Conservation (phyloP, 108 stramenopile genomes). For the Pseudonitzschia delicatissima region DNA sequence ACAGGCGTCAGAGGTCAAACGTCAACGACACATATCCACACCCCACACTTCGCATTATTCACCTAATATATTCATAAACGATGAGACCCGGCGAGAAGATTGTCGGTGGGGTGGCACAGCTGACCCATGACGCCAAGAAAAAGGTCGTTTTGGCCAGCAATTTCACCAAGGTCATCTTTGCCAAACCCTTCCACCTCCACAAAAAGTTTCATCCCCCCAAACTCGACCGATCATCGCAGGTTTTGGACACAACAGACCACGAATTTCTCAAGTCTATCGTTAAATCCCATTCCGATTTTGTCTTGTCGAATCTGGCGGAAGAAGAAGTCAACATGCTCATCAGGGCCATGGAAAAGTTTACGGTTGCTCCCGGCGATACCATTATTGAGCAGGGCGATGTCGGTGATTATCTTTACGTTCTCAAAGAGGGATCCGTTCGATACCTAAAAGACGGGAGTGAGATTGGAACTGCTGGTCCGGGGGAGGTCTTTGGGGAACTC, state of each 20-base stretch:
- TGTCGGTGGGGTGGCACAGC: too few relatives aligned
- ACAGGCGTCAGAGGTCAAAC: too few relatives aligned
- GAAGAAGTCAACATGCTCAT: neutral
- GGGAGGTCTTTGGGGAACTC: constrained; percentile 80
- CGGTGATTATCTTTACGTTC: constrained; percentile 76
- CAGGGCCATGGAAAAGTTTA: neutral
- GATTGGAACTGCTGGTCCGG: constrained; percentile 54
- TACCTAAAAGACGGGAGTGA: constrained; percentile 53
- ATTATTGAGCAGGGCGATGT: constrained; percentile 61
- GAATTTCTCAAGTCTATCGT: neutral
- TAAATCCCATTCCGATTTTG: neutral
- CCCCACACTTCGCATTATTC: too few relatives aligned
- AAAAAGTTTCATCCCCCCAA: neutral
- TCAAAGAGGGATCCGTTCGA: constrained; percentile 48
- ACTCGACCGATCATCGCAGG: neutral
- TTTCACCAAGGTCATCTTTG: neutral
- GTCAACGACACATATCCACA: too few relatives aligned
- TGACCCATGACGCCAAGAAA: too few relatives aligned
- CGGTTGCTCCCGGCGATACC: constrained; percentile 18
- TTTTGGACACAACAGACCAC: neutral
- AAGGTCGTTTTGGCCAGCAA: too few relatives aligned
- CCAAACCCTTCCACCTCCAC: neutral
- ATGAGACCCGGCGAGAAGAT: too few relatives aligned
- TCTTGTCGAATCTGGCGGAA: neutral
- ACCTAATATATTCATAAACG: too few relatives aligned